Evolutionary conservation across 352 stramenopile genomes (phyloP).

Genomic region (Phytophthora meadii): DNA sequence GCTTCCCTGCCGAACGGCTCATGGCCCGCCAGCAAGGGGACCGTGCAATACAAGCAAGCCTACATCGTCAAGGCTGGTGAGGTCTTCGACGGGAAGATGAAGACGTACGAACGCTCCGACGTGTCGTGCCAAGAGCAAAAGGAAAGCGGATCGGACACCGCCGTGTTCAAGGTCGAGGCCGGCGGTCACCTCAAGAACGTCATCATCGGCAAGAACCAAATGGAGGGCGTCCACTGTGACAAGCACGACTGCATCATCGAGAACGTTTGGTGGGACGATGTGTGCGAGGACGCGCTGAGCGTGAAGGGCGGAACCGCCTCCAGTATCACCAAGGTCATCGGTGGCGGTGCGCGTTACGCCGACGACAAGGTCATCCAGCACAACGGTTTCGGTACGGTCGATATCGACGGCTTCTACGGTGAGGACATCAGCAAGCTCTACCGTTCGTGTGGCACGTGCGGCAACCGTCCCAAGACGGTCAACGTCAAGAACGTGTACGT

Average conservation of each 20-base stretch:
- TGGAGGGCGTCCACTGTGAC: background rate
- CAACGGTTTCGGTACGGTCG: background rate
- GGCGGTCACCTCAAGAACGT: background rate
- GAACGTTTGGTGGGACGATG: background rate
- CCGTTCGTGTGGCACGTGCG: background rate
- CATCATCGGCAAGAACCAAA: slow-evolving; percentile 1
- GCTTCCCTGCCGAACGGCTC: slow-evolving; percentile 28
- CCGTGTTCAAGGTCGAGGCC: background rate
- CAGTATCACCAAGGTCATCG: background rate
- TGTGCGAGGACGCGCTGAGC: slow-evolving; percentile 22
- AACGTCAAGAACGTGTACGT: background rate
- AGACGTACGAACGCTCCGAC: background rate
- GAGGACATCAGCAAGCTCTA: slow-evolving; percentile 1
- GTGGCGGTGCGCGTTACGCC: background rate
- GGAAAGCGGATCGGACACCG: background rate
- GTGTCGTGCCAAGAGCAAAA: background rate
- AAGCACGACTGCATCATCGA: slow-evolving; percentile 1
- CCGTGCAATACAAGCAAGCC: slow-evolving; percentile 14
- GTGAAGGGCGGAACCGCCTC: slow-evolving; percentile 24
- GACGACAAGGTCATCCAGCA: slow-evolving; percentile 1
- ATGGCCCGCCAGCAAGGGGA: slow-evolving; percentile 25
- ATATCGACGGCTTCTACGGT: background rate
- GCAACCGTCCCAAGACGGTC: background rate
- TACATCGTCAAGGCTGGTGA: slow-evolving; percentile 23
- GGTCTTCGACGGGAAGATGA: slow-evolving; percentile 5